Percentiles rank a stretch among this genome's conserved stretches.
Conservation (phyloP, 208 protist species). For the Acanthamoeba royreba region DNA sequence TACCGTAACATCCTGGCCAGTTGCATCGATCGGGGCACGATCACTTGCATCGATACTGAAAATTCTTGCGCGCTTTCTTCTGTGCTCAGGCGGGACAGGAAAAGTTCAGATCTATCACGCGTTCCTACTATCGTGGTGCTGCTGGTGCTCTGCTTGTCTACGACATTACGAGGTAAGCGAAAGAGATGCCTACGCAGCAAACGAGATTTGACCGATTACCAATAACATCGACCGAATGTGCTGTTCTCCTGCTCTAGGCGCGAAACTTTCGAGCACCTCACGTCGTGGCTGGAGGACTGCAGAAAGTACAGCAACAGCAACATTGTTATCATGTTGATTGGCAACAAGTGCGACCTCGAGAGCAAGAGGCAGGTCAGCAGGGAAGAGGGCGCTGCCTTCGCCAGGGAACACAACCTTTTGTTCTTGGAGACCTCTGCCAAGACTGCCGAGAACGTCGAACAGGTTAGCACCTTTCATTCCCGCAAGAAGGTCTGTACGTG, state of each 20-base stretch:
- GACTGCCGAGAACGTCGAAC: constrained; percentile 85
- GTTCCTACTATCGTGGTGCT: constrained; percentile 98
- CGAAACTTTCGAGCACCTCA: constrained; percentile 96
- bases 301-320: constrained; percentile 91
- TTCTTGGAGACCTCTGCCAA: constrained; percentile 99
- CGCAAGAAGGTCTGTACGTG: background rate
- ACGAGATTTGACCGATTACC: background rate
- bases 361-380: constrained; percentile 86
- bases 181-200: background rate
- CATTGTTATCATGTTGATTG: constrained; percentile 98
- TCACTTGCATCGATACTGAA: background rate
- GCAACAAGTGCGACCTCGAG: constrained; percentile 99
- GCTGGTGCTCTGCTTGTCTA: constrained; percentile 98
- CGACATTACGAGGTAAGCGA: constrained; percentile 89
- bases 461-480: background rate
- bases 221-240: background rate
- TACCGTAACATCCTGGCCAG: too few species aligned
- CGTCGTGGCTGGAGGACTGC: constrained; percentile 96
- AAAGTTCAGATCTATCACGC: constrained; percentile 98
- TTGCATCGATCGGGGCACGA: too few species aligned
- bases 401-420: constrained; percentile 90
- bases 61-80: background rate
- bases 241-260: constrained; percentile 64
- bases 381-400: constrained; percentile 96
- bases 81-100: constrained; percentile 87